Base-by-base conservation (phyloP, 2,329 filamentous ascomycete species). In the Curvularia sp. region DNA sequence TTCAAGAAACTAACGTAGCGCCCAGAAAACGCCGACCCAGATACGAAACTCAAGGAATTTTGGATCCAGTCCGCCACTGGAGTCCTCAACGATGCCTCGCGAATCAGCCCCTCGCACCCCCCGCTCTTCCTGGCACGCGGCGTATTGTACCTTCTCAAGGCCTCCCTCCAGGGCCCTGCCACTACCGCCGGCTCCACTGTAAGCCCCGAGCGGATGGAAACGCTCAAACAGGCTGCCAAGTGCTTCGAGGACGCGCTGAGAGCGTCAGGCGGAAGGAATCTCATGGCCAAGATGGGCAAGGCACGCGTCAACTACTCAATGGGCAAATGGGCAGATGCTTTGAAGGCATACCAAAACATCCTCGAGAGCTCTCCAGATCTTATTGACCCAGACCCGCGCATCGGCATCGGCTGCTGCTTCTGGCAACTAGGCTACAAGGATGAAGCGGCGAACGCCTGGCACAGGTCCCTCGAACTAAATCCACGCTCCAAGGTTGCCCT, bases 341-440 rank as follows among this genome's bases (percentile, higher is more conserved):
- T 98, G 51, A 85, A 90, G 59, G 83, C 86, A 23, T 99, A 98
- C 74, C 95, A 99, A 79, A 90, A 92, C 59, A 92, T 93, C 15
- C 81, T 99, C 49, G 84, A 88, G 68, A 93, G 90, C 77, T 93
- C 93, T 81, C 95, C 95, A 1, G 88, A 92, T 66, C 83, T 98
- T 71, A 87, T 90, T 41, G 95, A 99, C 71, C 95, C 95, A 0
- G 95, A 99, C 77, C 96, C 95, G 66, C 87, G 96, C 68, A 94
- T 99, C 67, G 95, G 95, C 54, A 94, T 99, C 71, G 95, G 95
- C 45, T 95, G 92, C 78, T 99, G 95, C 81, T 89, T 97, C 76
- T 99, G 96, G 95, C 92, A 97, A 77, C 83, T 99, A 27, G 93
- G 93, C 10, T 93, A 92, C 81, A 97, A 96, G 77, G 92, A 96